Evolutionary conservation across 352 stramenopile genomes (phyloP), one percentile per base, ranked within the genome.

Genomic region (Pythium folliculosum): DNA sequence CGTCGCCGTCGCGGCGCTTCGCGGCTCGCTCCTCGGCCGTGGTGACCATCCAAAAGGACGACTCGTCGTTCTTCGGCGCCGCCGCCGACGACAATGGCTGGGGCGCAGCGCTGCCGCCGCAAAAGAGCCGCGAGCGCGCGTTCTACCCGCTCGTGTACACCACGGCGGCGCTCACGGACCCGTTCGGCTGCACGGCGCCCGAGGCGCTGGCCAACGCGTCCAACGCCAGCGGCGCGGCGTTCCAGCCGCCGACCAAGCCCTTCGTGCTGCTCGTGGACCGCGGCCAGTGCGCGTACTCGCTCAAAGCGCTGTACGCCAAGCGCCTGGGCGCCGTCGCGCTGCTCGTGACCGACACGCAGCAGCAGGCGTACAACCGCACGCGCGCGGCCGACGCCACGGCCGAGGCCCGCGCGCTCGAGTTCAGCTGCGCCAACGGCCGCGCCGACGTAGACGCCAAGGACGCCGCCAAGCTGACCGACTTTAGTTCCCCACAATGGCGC

Each of bases 231-330:
- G 16, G 50, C 16, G 56, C 22, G 13, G 5, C 38, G 38, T 78
- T 14, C 73, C 67, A 32, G 53, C 77, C 3, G 73, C 75, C 2
- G 30, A 66, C 49, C 43, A 72, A 22, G 3, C 71, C 79, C 3
- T 92, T 92, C 60, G 77, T 89, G 50, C 63, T 95, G 53, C 56
- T 95, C 19, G 82, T 95, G 25, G 77, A 92, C 63, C 84, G 89
- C 55, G 87, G 87, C 0, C 52, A 57, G 40, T 95, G 89, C 76
- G 79, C 84, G 8, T 96, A 91, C 67, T 73, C 76, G 3, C 76
- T 92, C 50, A 96, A 96, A 71, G 79, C 86, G 5, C 72, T 77
- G 43, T 82, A 86, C 57, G 89, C 89, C 3, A 77, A 93, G 59
- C 64, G 82, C 44, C 67, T 90, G 13, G 89, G 87, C 52, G 87